Evolutionary conservation across 1,284 basidiomycete genomes (phyloP), one percentile per base, ranked within the genome.

Genomic region (Fomitopsis schrenkii): DNA sequence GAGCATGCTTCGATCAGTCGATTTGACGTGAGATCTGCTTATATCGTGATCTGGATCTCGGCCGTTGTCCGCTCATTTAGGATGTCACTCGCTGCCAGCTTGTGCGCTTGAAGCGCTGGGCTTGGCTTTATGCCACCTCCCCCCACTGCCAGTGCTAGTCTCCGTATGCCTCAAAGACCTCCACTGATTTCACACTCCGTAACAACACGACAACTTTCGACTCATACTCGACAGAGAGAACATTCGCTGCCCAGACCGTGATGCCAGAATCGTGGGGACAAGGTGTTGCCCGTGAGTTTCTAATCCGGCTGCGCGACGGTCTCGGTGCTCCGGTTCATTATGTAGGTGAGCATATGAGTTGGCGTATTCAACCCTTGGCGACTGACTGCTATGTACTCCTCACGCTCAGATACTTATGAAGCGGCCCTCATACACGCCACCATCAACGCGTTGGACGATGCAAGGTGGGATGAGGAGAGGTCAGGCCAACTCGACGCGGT

Each of bases 401-500:
- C 22, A 22, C 22, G 19, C 26, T 5, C 30, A 50, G 48, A 3
- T 26, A 8, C 4, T 14, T 35, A 38, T n/a, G 36, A 53, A n/a
- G 33, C 17, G 12, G 64, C 62, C n/a, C 66, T 62, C 7, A 36
- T 54, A 2, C 26, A 50, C 8, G 45, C 66, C 54, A 12, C 58
- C 5, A 40, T 63, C 15, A 35, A 26, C 12, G 7, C 36, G 36
- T 62, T 52, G 22, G 56, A 36, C 3, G 14, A 9, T 4, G 48
- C 28, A 17, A 33, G 7, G 41, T 59, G 33, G 38, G 45, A 38
- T 19, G 60, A 56, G 7, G 22, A 54, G 8, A 56, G 48, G 2
- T 59, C 50, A 33, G 28, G 26, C 26, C 41, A 55, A 33, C 66
- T 76, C 12, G 68, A 69, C 15, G 55, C 48, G 12, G 54, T 75